These are phyloP conservation scores for Arabidopsis arenosa DNA, from an alignment of 345 rosid genomes.

Conservation along the genomic window DNA sequence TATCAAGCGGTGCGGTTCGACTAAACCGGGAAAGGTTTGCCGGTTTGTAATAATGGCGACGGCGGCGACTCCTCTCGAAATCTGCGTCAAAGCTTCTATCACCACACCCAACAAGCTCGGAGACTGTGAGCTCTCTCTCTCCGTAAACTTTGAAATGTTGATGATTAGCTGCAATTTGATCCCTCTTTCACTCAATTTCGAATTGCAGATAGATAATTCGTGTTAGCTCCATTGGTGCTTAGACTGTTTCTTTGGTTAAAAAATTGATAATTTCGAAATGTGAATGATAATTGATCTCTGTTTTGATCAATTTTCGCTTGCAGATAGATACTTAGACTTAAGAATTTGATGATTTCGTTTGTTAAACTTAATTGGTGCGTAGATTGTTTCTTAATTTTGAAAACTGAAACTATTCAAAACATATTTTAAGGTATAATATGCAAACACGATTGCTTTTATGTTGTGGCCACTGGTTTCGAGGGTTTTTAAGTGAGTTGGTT, in stretches of 20 bases:
- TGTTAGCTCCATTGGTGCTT: constrained; percentile 9
- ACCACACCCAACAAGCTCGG: constrained; percentile 78
- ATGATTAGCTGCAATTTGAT: constrained; percentile 23
- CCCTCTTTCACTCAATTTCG: neutral
- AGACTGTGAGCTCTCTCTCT: constrained; percentile 68
- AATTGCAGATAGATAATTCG: neutral
- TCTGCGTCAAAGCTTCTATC: constrained; percentile 88
- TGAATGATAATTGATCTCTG: neutral
- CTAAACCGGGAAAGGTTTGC: constrained; percentile 33
- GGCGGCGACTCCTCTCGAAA: constrained; percentile 66
- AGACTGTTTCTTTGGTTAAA: neutral
- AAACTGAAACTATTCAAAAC: constrained; percentile 5
- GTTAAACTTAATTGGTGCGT: neutral
- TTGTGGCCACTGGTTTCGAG: neutral
- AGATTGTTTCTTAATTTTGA: constrained; percentile 11
- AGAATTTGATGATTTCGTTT: neutral
- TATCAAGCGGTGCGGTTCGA: constrained; percentile 24
- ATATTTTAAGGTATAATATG: neutral
- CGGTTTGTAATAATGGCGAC: constrained; percentile 49
- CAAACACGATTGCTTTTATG: constrained; percentile 10
- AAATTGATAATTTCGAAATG: constrained; percentile 1
- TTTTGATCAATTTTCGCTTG: neutral
- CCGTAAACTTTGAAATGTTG: constrained; percentile 25
- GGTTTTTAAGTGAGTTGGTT: neutral
- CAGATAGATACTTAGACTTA: neutral